Base-by-base conservation (phyloP, 2,329 filamentous ascomycete genomes). In the Triangularia verruculosa region DNA sequence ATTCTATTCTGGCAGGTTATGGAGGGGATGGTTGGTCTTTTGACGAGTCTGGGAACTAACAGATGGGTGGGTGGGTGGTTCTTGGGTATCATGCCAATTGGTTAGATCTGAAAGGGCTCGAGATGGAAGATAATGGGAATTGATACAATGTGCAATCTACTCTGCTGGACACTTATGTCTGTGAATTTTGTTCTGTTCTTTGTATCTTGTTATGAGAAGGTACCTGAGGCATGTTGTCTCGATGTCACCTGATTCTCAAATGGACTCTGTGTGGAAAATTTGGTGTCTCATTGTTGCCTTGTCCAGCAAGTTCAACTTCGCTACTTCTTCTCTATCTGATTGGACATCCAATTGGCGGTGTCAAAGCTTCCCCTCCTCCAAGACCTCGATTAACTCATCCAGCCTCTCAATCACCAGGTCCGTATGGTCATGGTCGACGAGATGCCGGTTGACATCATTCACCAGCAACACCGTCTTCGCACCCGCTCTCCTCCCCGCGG, bases 401-500 rank as follows among this genome's bases (percentile, higher is more conserved):
- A 96, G 74, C 39, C 84, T 82, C 66, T 77, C 75, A 59, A 97
- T 89, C 11, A 87, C 88, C 54, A 94, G 71, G 75, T 96, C 92
- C 0, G 92, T 96, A 74, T 92, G 86, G 67, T 87, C 83, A 73
- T 96, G 90, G 24, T 85, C 80, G 7, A 82, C 85, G 63, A 97
- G 74, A 68, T 89, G 82, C 61, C 75, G 76, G 73, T 97, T 97
- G n/a, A 84, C 88, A n/a, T 91, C 86, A 72, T 96, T 96, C 15
- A 89, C 83, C 53, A 99, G 80, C 73, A 98, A 74, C n/a, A 98
- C 93, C 0, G 95, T 98, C 32, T 92, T 90, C 1, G 93, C 92
- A 0, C 94, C 94, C 0, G 94, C 94, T 59, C 82, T 82, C 64
- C 89, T 85, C 0, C 95, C 94, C 0, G 94, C 92, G 7, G 89